Conservation (phyloP, 2,329 filamentous ascomycete species). For the Cytospora schulzeri region DNA sequence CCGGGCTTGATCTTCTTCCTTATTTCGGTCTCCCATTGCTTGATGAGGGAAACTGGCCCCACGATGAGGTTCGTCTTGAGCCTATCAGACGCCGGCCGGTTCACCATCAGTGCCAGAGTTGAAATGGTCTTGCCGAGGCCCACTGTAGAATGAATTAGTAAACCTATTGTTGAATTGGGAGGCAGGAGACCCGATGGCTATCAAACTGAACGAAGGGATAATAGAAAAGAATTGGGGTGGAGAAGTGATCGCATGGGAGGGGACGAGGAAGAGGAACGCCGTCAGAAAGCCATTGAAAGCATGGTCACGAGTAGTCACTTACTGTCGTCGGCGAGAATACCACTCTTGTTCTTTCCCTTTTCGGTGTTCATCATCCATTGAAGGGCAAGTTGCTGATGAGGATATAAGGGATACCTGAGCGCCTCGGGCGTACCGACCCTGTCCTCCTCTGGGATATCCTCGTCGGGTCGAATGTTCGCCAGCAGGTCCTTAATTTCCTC, state of each 20-base stretch:
- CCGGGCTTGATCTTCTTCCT: conserved; percentile 63
- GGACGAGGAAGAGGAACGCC: not conserved
- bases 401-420: conserved; percentile 70
- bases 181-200: not conserved
- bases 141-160: conserved; percentile 50
- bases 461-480: conserved; percentile 73
- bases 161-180: not conserved
- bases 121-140: conserved; percentile 85
- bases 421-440: conserved; percentile 70
- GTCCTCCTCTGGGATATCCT: conserved; percentile 62
- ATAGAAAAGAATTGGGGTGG: not conserved
- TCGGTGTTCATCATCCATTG: conserved; percentile 79
- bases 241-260: not conserved
- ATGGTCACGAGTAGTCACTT: not conserved
- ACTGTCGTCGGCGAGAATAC: conserved; percentile 72
- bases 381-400: conserved; percentile 78
- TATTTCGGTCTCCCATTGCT: conserved; percentile 86
- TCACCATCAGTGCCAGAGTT: conserved; percentile 74
- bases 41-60: conserved; percentile 76
- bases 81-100: conserved; percentile 61
- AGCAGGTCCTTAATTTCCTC: conserved; percentile 72
- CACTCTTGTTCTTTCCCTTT: conserved; percentile 72
- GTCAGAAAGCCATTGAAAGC: not conserved
- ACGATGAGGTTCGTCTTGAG: conserved; percentile 78
- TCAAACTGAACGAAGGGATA: too few species aligned